Base-by-base conservation (phyloP, 2,329 filamentous ascomycete genomes). In the Cladophialophora yegresii region DNA sequence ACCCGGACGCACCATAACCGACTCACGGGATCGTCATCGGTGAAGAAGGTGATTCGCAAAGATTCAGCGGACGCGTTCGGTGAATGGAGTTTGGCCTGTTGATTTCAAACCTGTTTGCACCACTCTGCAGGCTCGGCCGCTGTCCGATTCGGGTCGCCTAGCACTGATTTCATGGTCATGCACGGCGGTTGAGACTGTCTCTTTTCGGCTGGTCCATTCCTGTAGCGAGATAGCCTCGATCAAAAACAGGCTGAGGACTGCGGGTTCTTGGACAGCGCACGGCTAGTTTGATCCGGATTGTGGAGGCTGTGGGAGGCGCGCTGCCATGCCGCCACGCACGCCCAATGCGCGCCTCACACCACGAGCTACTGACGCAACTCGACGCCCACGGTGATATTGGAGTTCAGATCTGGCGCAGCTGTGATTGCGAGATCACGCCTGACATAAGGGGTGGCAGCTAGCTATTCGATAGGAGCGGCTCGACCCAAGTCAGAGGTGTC, bases 41-140 rank as follows among this genome's bases (percentile, higher is more conserved):
- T 26, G 30, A 33, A 45, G 40, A 45, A 23, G 30, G n/a, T 66
- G 66, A 68, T 66, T 66, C 64, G 64, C 47, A 59, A 43, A 55
- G 67, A 67, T 62, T 67, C 64, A 67, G 20, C 47, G 3, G 22
- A 26, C 47, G 57, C 62, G 28, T 49, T 30, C 43, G 5, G 26
- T 57, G 57, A 51, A 28, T 43, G 30, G 58, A 53, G 54, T 12
- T 43, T 53, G 58, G 54, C 58, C 49, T 43, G 50, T 22, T 16
- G 9, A 45, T 58, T 47, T 55, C 28, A 62, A 51, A 56, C 59
- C 40, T 50, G 51, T 40, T 62, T 55, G 51, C 36, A 43, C 30
- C 16, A 30, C 30, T 33, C 49, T 30, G 33, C 28, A 16, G 22
- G 45, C 20, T 23, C 36, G 47, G 8, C 22, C n/a, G 22, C 4